Evolutionary conservation across 2,329 filamentous ascomycete species (phyloP).

Genomic region (Fusarium luffae): DNA sequence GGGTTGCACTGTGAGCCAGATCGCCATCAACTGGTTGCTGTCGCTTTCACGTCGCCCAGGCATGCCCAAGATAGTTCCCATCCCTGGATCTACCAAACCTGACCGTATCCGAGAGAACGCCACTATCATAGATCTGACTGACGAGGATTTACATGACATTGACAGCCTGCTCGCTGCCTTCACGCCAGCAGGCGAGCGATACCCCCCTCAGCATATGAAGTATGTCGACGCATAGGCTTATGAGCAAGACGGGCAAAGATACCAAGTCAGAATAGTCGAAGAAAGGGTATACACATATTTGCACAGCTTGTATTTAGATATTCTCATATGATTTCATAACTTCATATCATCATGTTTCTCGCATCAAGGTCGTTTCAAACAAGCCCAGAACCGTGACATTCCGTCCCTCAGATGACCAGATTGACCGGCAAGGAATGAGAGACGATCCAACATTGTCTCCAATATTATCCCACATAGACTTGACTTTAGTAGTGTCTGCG

Average conservation of each 20-base stretch:
- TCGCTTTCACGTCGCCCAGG: conserved; percentile 62
- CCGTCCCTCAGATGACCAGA: conserved; percentile 50
- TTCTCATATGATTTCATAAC: conserved; percentile 9
- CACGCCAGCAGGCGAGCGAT: conserved; percentile 60
- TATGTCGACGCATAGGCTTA: conserved; percentile 23
- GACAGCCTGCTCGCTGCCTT: conserved; percentile 61
- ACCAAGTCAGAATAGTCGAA: background rate
- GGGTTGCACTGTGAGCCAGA: conserved; percentile 69
- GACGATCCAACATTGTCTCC: conserved; percentile 23
- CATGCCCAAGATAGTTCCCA: conserved; percentile 70
- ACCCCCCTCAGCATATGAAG: conserved; percentile 50
- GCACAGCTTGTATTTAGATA: background rate
- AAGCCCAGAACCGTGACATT: conserved; percentile 50
- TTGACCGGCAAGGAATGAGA: conserved; percentile 52
- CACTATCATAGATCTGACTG: conserved; percentile 59
- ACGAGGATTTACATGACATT: conserved; percentile 63
- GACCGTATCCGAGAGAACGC: conserved; percentile 71
- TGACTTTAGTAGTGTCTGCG: conserved; percentile 42
- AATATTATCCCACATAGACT: conserved; percentile 28
- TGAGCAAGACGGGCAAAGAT: background rate
- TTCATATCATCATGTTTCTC: conserved; percentile 25
- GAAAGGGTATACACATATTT: background rate
- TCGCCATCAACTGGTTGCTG: conserved; percentile 73
- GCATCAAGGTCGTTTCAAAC: conserved; percentile 41
- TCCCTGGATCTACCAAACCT: conserved; percentile 70